Evolutionary conservation across 148 eudicot genomes (phyloP).

Genomic region (Persicaria maculosa): DNA sequence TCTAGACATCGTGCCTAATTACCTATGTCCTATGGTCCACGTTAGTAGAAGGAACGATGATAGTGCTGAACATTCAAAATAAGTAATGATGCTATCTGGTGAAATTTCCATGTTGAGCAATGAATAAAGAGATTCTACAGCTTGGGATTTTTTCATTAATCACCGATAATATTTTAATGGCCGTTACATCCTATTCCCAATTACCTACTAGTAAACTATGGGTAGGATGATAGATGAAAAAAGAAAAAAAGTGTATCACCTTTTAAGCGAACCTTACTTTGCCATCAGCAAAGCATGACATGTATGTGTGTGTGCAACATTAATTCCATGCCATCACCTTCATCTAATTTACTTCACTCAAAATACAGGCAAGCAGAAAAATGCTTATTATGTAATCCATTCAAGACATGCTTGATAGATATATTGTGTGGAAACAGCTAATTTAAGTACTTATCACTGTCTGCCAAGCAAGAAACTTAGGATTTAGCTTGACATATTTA

Average conservation of each 20-base stretch:
- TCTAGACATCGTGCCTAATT: neutral
- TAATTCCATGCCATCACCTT: neutral
- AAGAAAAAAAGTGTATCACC: neutral
- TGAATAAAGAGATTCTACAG: neutral
- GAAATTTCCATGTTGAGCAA: neutral
- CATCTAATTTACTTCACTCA: neutral
- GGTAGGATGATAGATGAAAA: neutral
- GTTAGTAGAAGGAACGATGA: neutral
- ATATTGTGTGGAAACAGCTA: neutral
- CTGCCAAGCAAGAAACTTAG: neutral
- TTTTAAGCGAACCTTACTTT: neutral
- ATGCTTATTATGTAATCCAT: neutral
- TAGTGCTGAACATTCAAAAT: neutral
- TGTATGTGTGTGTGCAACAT: neutral
- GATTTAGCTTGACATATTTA: neutral
- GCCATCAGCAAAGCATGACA: neutral
- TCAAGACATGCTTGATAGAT: neutral
- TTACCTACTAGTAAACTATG: neutral
- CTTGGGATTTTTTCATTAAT: neutral
- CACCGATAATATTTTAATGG: neutral
- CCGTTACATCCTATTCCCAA: neutral
- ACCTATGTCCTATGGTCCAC: too few species aligned
- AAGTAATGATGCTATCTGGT: neutral
- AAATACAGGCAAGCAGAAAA: neutral
- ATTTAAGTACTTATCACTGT: neutral